Percentiles rank a stretch among this genome's conserved stretches.
These are phyloP conservation scores for Antonospora locustae DNA, from an alignment of 371 early-diverging fungal species.

Conservation along the genomic window DNA sequence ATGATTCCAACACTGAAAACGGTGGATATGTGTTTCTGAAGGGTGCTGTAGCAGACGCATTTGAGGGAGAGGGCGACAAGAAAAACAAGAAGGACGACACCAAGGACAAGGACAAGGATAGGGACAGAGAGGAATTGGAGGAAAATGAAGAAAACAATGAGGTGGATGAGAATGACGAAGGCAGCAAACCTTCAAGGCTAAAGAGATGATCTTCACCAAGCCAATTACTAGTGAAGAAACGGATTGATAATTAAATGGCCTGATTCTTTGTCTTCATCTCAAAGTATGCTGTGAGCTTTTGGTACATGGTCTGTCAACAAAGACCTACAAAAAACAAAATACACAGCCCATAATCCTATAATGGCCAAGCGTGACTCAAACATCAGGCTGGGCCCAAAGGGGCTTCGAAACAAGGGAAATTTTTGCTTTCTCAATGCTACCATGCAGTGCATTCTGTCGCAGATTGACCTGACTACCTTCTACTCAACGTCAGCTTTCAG, in stretches of 20 bases:
- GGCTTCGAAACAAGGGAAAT: conserved; percentile 41
- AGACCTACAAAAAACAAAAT: no score
- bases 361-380: background rate
- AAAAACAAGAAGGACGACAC: background rate
- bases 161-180: no score
- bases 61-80: background rate
- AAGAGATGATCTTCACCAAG: no score
- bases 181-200: no score
- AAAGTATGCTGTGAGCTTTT: no score
- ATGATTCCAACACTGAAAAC: background rate
- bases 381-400: conserved; percentile 14
- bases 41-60: background rate
- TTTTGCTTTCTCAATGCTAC: conserved; percentile 50
- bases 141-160: background rate
- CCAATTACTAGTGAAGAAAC: no score
- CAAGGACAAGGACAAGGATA: background rate
- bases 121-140: background rate
- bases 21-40: conserved; percentile 1
- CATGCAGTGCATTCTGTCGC: conserved; percentile 42
- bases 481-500: conserved; percentile 19
- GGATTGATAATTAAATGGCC: no score
- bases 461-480: conserved; percentile 16
- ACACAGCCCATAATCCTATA: no score
- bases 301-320: no score
- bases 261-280: no score